phyloP scores from a whole-genome alignment of 148 eudicot genomes.

The Rheum nobile region DNA sequence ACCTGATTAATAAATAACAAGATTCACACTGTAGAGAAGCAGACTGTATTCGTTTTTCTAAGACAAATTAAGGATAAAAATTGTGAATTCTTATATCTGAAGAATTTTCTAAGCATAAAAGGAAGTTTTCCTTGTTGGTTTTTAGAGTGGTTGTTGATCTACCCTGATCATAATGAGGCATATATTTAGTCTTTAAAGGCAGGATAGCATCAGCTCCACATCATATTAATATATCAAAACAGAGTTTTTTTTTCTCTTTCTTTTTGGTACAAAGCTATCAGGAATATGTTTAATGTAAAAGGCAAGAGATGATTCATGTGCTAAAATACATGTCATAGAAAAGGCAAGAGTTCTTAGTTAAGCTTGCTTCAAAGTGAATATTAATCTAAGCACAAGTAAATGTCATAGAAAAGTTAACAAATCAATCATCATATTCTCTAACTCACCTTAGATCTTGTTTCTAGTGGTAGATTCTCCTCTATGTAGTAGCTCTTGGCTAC shows the following conservation, averaged over 20 bases:
- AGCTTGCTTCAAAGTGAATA: conserved; percentile 7
- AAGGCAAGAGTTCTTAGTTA: not conserved
- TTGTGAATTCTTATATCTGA: not conserved
- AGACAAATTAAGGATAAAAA: not conserved
- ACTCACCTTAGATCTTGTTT: not conserved
- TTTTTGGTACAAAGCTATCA: not conserved
- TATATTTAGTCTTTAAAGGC: not conserved
- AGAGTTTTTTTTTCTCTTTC: not conserved
- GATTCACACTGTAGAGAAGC: too few species aligned
- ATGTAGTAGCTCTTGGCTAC: not conserved
- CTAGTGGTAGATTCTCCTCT: not conserved
- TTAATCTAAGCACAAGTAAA: not conserved
- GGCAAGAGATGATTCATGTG: conserved; percentile 4
- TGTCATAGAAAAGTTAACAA: not conserved
- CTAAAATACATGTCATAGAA: not conserved
- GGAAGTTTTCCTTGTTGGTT: not conserved
- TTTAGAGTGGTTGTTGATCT: not conserved
- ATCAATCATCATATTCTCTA: not conserved
- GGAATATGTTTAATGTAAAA: conserved; percentile 3
- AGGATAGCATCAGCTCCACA: not conserved
- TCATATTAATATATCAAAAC: not conserved
- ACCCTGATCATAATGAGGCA: not conserved
- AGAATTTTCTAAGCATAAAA: not conserved
- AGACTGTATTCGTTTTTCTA: too few species aligned
- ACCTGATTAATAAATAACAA: too few species aligned